A percentile compares a stretch with the other conserved stretches of the same genome.
Conservation (phyloP, 441 rosid species). For the Adansonia gregorii region DNA sequence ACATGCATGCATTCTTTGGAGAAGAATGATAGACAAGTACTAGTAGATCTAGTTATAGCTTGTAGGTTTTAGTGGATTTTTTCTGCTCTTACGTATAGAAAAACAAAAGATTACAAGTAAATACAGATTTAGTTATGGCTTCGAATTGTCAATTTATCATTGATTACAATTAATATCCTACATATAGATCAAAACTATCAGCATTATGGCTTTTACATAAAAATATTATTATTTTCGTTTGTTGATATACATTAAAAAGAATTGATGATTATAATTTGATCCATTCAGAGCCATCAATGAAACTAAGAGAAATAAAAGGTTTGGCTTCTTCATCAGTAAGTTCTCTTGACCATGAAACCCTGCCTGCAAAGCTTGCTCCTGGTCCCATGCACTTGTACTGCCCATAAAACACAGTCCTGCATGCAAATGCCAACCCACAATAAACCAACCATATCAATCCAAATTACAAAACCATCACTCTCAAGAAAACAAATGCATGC, state of each 20-base stretch:
- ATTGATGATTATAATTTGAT: slow-evolving; percentile 42
- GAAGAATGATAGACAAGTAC: no score
- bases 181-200: background rate
- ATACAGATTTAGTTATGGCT: background rate
- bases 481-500: background rate
- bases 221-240: background rate
- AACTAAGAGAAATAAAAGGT: slow-evolving; percentile 78
- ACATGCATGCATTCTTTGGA: no score
- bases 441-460: slow-evolving; percentile 23
- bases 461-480: background rate
- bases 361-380: slow-evolving; percentile 86
- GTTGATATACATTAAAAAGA: background rate
- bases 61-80: no score
- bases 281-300: slow-evolving; percentile 95
- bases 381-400: slow-evolving; percentile 93
- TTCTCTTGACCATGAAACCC: slow-evolving; percentile 95
- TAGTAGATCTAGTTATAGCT: no score
- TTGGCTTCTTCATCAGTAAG: slow-evolving; percentile 87
- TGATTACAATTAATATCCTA: background rate
- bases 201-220: background rate
- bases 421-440: slow-evolving; percentile 17
- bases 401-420: slow-evolving; percentile 97
- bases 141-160: background rate
- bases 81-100: no score
- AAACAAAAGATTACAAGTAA: no score